phyloP scores from a whole-genome alignment of 2,329 filamentous ascomycete species.

The Aspergillus sp. region DNA sequence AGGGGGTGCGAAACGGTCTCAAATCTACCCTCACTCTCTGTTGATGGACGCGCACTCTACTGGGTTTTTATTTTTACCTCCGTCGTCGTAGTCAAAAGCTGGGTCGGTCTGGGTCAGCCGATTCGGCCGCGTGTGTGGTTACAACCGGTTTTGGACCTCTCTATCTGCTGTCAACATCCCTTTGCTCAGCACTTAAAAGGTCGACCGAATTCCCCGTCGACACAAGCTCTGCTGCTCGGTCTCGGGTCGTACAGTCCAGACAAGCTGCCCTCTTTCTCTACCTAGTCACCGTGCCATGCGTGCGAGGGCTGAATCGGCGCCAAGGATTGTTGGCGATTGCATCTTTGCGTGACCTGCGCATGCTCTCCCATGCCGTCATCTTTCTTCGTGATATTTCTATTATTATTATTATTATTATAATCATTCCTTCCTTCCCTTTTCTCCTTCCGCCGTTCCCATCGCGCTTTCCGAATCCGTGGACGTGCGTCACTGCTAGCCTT shows the following conservation, averaged over 20 bases:
- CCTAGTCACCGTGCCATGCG: too few relatives aligned
- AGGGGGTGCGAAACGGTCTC: constrained; percentile 1
- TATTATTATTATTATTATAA: too few relatives aligned
- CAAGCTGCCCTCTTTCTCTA: neutral
- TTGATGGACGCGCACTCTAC: neutral
- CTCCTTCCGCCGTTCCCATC: neutral
- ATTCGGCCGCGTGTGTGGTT: constrained; percentile 19
- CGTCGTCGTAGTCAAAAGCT: neutral
- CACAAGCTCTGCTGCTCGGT: neutral
- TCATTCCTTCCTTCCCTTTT: neutral
- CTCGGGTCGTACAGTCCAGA: neutral
- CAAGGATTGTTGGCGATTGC: too few relatives aligned
- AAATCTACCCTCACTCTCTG: neutral
- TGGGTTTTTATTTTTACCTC: neutral
- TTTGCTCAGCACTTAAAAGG: neutral
- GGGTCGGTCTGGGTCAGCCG: constrained; percentile 14
- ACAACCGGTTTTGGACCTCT: constrained; percentile 5
- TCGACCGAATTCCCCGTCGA: neutral
- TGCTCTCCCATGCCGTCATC: neutral
- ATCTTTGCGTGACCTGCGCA: constrained; percentile 1
- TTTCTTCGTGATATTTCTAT: too few relatives aligned
- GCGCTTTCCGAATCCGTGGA: neutral
- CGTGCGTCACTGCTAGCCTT: neutral
- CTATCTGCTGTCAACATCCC: neutral
- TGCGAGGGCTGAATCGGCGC: too few relatives aligned